Evolutionary conservation across 2,329 filamentous ascomycete genomes (phyloP), one percentile per base, ranked within the genome.

Genomic region (Trichoderma atrobrunneum): DNA sequence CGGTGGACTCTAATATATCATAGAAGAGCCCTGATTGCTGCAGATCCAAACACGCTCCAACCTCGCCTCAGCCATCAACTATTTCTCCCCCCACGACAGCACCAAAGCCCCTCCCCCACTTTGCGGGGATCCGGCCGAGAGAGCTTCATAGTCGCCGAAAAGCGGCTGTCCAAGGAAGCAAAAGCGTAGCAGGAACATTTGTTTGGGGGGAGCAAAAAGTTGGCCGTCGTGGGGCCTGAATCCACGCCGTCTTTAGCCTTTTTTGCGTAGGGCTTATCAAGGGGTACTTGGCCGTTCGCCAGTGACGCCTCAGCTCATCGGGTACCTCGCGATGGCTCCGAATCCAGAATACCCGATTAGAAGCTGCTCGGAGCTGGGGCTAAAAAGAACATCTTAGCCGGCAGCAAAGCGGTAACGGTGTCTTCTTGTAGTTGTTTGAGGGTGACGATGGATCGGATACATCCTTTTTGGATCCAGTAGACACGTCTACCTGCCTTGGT

Each of bases 121-220:
- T 72, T 72, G 71, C 71, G 71, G 71, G 66, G 71, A 78, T 80
- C 74, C 79, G 80, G 67, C 48, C 36, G 36, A 26, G 36, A 61
- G 56, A 43, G 36, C 36, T 61, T 51, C 56, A 51, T 61, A 26
- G 66, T 60, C 56, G 56, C 66, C 66, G 66, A 69, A 61, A 69
- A 69, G 56, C 66, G 66, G 66, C 56, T 61, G 14, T 34, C 28
- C n/a, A 54, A 24, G 57, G 30, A 57, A 63, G 59, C 51, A n/a
- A 54, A 61, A 26, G 54, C 39, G 34, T 54, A 24, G 56, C 18
- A 32, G 26, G 56, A n/a, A 39, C 56, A 24, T 26, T 36, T 36
- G 26, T 51, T 56, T 59, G 56, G 56, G 56, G 56, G 66, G n/a
- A 51, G 21, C n/a, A 18, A 59, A 59, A 51, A 69, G 56, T 61